Evolutionary conservation across 805 yeast species (phyloP), one percentile per base, ranked within the genome.

Genomic region (Diddensiella caesifluorescens): DNA sequence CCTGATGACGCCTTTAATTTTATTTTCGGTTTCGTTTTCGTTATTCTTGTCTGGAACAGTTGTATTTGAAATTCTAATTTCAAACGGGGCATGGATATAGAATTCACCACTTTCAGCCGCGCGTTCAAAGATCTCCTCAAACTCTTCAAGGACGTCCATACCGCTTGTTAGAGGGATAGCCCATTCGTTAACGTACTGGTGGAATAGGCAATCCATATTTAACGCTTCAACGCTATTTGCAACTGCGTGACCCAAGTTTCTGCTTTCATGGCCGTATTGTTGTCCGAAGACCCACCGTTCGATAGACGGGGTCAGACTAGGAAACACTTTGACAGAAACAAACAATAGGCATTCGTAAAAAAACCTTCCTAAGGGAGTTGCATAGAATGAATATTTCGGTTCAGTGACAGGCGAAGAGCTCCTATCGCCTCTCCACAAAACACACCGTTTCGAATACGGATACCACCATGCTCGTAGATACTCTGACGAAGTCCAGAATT

Each of bases 391-490:
- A 16, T 70, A 69, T 55, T 85, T 70, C 22, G 92, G 86, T 2
- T 65, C 68, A 3, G 83, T 73, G 35, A 76, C 63, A 0, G 80
- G 73, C 27, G 80, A 84, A 20, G 67, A 65, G 1, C 95, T 77
- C 58, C 86, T 86, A 19, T 75, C 66, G 28, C 95, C 97, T 57
- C 94, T 76, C 97, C 97, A 90, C 37, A 88, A 68, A 23, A 88
- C 79, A 68, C 95, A 85, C 56, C 82, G 82, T 39, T 77, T 75
- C 13, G 92, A 72, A 62, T 90, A 92, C 1, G 98, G 97, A 63
- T 83, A 92, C 97, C 97, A 92, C 97, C 97, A 90, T 38, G 88
- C 77, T 50, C 97, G 77, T 35, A 88, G 82, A 57, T 79, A 90
- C 64, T 90, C 98, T n/a, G 87, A 74, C 35, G 86, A 79, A 3